phyloP scores from a whole-genome alignment of 2,329 filamentous ascomycete genomes.

The Hymenoscyphus albidus region DNA sequence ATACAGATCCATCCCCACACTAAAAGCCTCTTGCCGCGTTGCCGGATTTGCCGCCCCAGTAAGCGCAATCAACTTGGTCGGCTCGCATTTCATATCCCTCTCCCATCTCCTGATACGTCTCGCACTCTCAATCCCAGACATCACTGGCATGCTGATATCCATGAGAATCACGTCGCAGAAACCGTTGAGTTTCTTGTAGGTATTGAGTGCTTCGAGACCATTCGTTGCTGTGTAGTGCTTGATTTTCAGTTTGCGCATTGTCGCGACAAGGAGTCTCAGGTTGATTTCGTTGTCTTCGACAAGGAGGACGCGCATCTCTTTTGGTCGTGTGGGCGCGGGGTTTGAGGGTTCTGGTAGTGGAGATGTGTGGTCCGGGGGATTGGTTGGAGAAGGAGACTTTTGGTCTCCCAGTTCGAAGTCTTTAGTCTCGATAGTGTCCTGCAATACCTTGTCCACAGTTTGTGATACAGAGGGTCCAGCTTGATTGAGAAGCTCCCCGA shows the following conservation, averaged over 20 bases:
- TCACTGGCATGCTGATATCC: constrained; percentile 55
- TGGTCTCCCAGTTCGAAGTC: constrained; percentile 11
- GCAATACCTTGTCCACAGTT: neutral
- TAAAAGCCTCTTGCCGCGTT: constrained; percentile 47
- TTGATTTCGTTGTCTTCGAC: constrained; percentile 44
- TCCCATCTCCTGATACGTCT: constrained; percentile 47
- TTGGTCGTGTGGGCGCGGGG: neutral
- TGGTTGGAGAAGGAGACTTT: neutral
- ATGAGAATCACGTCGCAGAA: constrained; percentile 45
- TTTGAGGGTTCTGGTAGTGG: neutral
- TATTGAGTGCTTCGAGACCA: constrained; percentile 46
- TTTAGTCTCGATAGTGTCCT: constrained; percentile 9
- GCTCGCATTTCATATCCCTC: constrained; percentile 38
- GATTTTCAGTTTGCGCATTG: constrained; percentile 33
- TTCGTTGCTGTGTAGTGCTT: constrained; percentile 41
- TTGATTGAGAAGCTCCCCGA: neutral
- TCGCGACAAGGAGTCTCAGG: constrained; percentile 34
- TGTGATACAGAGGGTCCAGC: neutral
- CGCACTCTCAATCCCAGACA: constrained; percentile 48
- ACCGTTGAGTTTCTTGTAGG: constrained; percentile 30
- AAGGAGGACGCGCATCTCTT: constrained; percentile 33
- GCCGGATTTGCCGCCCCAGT: constrained; percentile 49
- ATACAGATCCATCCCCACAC: constrained; percentile 51
- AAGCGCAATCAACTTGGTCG: constrained; percentile 48
- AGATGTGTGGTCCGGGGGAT: neutral